Percentiles rank a stretch among this genome's conserved stretches.
These are phyloP conservation scores for Wickerhamiella azyma DNA, from an alignment of 805 yeast species.

Conservation along the genomic window DNA sequence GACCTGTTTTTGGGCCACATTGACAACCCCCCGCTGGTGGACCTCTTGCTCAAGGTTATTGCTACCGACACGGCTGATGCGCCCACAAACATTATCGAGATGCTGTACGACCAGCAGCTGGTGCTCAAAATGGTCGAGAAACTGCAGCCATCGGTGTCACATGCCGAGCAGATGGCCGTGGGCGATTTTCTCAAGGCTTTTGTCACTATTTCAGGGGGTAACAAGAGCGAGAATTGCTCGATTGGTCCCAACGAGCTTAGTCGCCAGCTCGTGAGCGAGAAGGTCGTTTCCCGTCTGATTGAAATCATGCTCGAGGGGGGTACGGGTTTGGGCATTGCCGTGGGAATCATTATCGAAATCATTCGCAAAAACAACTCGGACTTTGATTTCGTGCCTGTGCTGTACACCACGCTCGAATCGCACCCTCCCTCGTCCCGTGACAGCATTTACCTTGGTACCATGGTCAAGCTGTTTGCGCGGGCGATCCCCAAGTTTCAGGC, in stretches of 20 bases:
- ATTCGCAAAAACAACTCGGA: conserved; percentile 93
- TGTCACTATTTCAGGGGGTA: conserved; percentile 86
- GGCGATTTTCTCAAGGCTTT: conserved; percentile 92
- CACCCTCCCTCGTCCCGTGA: conserved; percentile 91
- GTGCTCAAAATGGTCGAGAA: conserved; percentile 60
- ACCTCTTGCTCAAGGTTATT: conserved; percentile 73
- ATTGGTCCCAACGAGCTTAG: conserved; percentile 94
- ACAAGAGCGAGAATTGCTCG: conserved; percentile 75
- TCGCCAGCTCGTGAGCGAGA: conserved; percentile 71
- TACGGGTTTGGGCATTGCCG: conserved; percentile 84
- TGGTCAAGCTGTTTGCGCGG: conserved; percentile 65
- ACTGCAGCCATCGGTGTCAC: conserved; percentile 50
- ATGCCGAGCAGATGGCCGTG: conserved; percentile 79
- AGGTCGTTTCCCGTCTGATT: conserved; percentile 52
- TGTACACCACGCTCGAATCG: conserved; percentile 66
- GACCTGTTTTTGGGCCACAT: conserved; percentile 72
- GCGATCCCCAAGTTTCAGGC: conserved; percentile 56
- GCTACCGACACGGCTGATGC: conserved; percentile 85
- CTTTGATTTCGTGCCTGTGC: conserved; percentile 79
- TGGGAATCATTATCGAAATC: conserved; percentile 84
- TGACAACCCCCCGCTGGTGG: conserved; percentile 91
- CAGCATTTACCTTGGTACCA: conserved; percentile 80
- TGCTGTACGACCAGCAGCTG: conserved; percentile 56
- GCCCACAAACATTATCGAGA: conserved; percentile 75
- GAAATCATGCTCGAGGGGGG: conserved; percentile 64